These are phyloP conservation scores for Cynanchum wilfordii DNA, from an alignment of 257 asterid species.

Conservation along the genomic window DNA sequence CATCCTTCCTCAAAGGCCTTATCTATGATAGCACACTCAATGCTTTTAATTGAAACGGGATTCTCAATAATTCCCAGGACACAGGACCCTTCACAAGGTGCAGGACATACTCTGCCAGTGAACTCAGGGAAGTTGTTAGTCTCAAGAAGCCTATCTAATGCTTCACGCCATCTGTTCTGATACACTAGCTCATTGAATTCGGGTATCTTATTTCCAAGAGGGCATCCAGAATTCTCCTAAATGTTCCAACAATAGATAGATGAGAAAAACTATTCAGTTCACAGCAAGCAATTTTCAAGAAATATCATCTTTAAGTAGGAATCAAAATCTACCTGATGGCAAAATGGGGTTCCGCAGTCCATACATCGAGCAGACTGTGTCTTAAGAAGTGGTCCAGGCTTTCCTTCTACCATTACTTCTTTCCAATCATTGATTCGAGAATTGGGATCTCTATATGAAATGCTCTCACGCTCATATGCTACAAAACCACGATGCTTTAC, in stretches of 20 bases:
- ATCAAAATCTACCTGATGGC: slow-evolving; percentile 72
- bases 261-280: neutral
- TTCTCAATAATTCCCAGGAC: slow-evolving; percentile 97
- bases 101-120: slow-evolving; percentile 99
- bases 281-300: neutral
- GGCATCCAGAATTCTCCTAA: slow-evolving; percentile 97
- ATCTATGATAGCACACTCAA: slow-evolving; percentile 94
- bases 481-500: slow-evolving; percentile 85
- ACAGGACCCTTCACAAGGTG: slow-evolving; percentile 99
- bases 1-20: slow-evolving; percentile 96
- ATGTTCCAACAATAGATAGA: slow-evolving; percentile 5
- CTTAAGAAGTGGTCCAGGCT: slow-evolving; percentile 83
- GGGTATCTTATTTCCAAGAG: slow-evolving; percentile 98
- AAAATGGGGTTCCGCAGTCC: slow-evolving; percentile 99
- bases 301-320: neutral
- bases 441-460: slow-evolving; percentile 78
- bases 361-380: slow-evolving; percentile 99
- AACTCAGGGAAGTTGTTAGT: slow-evolving; percentile 98
- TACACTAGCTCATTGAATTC: slow-evolving; percentile 96
- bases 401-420: slow-evolving; percentile 77
- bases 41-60: slow-evolving; percentile 91
- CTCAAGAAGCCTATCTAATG: slow-evolving; percentile 94
- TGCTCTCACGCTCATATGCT: slow-evolving; percentile 83
- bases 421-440: slow-evolving; percentile 82
- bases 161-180: slow-evolving; percentile 99